These are phyloP conservation scores for Carex scoparia DNA, from an alignment of 176 grass and related monocot species.

Conservation along the genomic window DNA sequence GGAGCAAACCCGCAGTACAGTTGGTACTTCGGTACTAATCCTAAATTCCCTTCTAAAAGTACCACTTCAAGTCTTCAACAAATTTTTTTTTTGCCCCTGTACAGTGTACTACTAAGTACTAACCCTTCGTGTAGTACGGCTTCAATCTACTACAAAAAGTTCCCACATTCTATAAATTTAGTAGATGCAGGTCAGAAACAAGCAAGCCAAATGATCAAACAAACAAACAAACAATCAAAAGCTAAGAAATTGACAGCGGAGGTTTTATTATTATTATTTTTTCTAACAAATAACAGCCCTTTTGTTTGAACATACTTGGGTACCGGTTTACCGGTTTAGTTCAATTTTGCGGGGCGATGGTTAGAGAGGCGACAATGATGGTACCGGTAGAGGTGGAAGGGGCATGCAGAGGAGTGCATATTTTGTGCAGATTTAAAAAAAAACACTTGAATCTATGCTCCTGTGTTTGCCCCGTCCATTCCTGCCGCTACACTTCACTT, in stretches of 20 bases:
- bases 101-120: background rate
- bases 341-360: background rate
- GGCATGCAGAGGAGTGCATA: constrained; percentile 88
- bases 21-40: constrained; percentile 23
- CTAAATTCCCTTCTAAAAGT: constrained; percentile 3
- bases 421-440: background rate
- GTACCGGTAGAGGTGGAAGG: constrained; percentile 74
- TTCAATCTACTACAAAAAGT: background rate
- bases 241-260: background rate
- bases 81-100: background rate
- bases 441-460: background rate
- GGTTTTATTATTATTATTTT: too few species aligned
- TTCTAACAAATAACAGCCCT: background rate
- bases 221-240: background rate
- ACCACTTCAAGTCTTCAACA: background rate
- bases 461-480: constrained; percentile 72
- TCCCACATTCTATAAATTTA: background rate
- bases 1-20: constrained; percentile 1
- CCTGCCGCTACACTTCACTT: constrained; percentile 43
- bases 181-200: background rate
- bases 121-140: background rate
- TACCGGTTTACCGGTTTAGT: background rate
- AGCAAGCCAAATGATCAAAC: background rate
- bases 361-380: background rate
- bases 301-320: background rate